Evolutionary conservation across 495 filamentous ascomycete genomes (phyloP), one percentile per base, ranked within the genome.

Genomic region (Monascus purpureus): DNA sequence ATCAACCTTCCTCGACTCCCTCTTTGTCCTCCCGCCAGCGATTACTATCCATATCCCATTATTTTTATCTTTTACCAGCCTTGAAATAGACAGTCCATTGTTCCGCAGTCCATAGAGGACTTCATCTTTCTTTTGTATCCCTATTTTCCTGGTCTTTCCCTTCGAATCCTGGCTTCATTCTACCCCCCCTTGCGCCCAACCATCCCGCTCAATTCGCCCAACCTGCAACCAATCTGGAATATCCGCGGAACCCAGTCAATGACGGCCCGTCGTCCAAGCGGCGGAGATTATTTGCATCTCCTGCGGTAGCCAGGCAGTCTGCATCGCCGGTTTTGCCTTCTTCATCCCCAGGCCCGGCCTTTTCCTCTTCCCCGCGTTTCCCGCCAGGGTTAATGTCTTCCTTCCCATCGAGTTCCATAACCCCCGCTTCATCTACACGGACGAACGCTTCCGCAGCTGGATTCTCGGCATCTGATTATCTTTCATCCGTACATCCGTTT

Each of bases 271-370:
- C 38, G 29, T 39, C 25, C 31, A 39, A 42, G 33, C 65, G 17
- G 67, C 68, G 23, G 72, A 75, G 54, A 56, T 70, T 35, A 63
- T 37, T 45, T 40, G 49, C 43, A 40, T 41, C 46, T 37, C 32
- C 39, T 20, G 35, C 16, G 25, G 27, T 40, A 39, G 30, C 16
- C 33, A 45, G 25, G 26, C 32, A 38, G 13, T 12, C 35, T 15
- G 1, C 23, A 14, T 37, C n/a, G 14, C n/a, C n/a, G n/a, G n/a
- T n/a, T n/a, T n/a, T n/a, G n/a, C n/a, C n/a, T n/a, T n/a, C n/a
- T n/a, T n/a, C n/a, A n/a, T n/a, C n/a, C n/a, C n/a, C n/a, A n/a
- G n/a, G n/a, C n/a, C n/a, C n/a, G n/a, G n/a, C n/a, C n/a, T n/a
- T n/a, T n/a, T n/a, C n/a, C n/a, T n/a, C n/a, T n/a, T n/a, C n/a